phyloP scores from a whole-genome alignment of 2,329 filamentous ascomycete species.

The Diaporthe citri region DNA sequence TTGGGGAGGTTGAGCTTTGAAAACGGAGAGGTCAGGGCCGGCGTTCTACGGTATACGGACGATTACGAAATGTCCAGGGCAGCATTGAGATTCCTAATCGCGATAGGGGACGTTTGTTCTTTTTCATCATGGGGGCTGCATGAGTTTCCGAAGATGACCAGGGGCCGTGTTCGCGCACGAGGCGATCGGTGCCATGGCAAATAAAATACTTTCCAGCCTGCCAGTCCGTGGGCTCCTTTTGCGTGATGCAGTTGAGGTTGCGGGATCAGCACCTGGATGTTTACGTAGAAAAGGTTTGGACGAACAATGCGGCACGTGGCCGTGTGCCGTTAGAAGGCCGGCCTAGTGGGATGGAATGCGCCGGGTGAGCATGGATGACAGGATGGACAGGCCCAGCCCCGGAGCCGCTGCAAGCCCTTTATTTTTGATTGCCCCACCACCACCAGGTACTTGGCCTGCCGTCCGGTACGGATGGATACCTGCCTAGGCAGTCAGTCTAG shows the following conservation, averaged over 20 bases:
- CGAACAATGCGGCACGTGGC: slow-evolving; percentile 25
- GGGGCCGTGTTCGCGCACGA: not conserved
- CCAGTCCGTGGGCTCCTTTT: not conserved
- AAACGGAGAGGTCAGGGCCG: slow-evolving; percentile 17
- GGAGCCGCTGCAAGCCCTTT: slow-evolving; percentile 35
- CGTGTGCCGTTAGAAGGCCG: slow-evolving; percentile 5
- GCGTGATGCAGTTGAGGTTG: not conserved
- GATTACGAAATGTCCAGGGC: slow-evolving; percentile 9
- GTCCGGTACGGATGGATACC: not conserved
- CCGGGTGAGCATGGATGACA: not conserved
- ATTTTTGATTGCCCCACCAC: slow-evolving; percentile 34
- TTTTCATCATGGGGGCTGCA: not conserved
- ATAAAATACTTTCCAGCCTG: not conserved
- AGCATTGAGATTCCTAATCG: slow-evolving; percentile 31
- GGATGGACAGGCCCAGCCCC: slow-evolving; percentile 23
- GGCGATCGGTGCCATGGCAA: not conserved
- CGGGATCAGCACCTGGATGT: not conserved
- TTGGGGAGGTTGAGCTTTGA: slow-evolving; percentile 10
- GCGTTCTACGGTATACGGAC: slow-evolving; percentile 36
- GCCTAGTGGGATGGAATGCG: slow-evolving; percentile 12
- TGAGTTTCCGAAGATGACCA: not conserved
- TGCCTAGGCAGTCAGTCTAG: slow-evolving; percentile 2
- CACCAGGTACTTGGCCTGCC: slow-evolving; percentile 10
- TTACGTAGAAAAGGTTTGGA: slow-evolving; percentile 1
- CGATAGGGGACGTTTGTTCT: slow-evolving; percentile 4